Base-by-base conservation (phyloP, 805 yeast species). In the Candida yuanshanica region DNA sequence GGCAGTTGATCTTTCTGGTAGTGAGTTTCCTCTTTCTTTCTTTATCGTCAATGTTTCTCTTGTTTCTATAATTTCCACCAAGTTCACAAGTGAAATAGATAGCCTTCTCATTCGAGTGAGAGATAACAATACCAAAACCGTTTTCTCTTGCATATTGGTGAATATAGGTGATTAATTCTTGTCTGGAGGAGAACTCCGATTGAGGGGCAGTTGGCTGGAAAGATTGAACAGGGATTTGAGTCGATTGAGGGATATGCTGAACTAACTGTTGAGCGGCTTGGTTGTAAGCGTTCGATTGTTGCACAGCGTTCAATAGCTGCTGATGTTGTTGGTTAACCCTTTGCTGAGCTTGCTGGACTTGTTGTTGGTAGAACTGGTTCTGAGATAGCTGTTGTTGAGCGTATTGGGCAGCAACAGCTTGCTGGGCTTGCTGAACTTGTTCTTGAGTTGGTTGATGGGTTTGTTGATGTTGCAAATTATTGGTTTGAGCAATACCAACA, bases 41-140 rank as follows among this genome's bases (percentile, higher is more conserved):
- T 44, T 55, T 55, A 32, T 56, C 61, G 39, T 55, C 50, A 44
- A 56, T 53, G 42, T 56, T 56, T 45, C 61, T 48, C 45, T 56
- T 56, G 41, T 56, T 56, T 46, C 61, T 48, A 43, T 56, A 56
- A 10, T 47, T 48, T 17, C 61, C 61, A 41, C 61, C 61, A 6
- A 56, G 39, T 42, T 56, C 61, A 37, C 61, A 56, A 12, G 61
- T 56, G 41, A 56, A 56, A 38, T 56, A 56, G 36, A 56, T 56
- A 16, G 61, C 61, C 43, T 56, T 56, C 35, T 55, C 59, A 37
- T 56, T 56, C 3, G 61, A 56, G 34, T 56, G 61, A 14, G 61
- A 56, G 32, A 56, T 56, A 18, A 56, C 61, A 40, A 56, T 56
- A 44, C 61, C 61, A 37, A 56, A 56, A 4, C 61, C 61, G 40